Percentiles rank a stretch among this genome's conserved stretches.
Evolutionary conservation across 441 rosid species (phyloP).

Genomic region (Isatis lusitanica): DNA sequence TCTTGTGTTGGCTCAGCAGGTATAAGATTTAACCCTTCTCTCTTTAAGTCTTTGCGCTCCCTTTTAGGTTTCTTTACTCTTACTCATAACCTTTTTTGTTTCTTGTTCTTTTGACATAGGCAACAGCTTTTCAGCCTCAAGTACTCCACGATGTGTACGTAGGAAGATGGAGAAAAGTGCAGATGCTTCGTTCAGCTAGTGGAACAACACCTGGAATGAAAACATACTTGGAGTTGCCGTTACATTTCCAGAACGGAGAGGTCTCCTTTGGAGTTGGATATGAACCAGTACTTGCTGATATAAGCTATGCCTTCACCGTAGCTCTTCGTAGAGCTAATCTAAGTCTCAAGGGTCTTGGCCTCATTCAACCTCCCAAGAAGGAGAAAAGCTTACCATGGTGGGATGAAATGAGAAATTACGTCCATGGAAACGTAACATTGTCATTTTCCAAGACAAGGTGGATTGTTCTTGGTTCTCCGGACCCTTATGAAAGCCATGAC

Average conservation of each 20-base stretch:
- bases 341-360: slow-evolving; percentile 69
- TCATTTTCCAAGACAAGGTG: slow-evolving; percentile 65
- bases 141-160: slow-evolving; percentile 75
- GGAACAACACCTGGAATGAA: slow-evolving; percentile 98
- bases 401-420: slow-evolving; percentile 94
- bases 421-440: slow-evolving; percentile 68
- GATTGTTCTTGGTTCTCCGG: slow-evolving; percentile 77
- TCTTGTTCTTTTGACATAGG: slow-evolving; percentile 49
- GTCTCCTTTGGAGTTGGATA: slow-evolving; percentile 85
- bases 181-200: slow-evolving; percentile 83
- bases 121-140: slow-evolving; percentile 94
- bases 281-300: slow-evolving; percentile 87
- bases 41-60: neutral
- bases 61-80: neutral
- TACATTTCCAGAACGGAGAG: slow-evolving; percentile 74
- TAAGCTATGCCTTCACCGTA: slow-evolving; percentile 94
- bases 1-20: slow-evolving; percentile 93
- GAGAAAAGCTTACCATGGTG: slow-evolving; percentile 96
- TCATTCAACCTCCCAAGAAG: slow-evolving; percentile 67
- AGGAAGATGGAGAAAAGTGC: slow-evolving; percentile 94
- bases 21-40: slow-evolving; percentile 20
- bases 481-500: slow-evolving; percentile 91
- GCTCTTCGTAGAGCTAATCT: slow-evolving; percentile 98
- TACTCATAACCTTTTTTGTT: neutral
- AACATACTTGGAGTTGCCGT: slow-evolving; percentile 73